Percentiles rank a stretch among this genome's conserved stretches.
These are phyloP conservation scores for Neonectria hederae DNA, from an alignment of 2,329 filamentous ascomycete genomes.

Conservation along the genomic window DNA sequence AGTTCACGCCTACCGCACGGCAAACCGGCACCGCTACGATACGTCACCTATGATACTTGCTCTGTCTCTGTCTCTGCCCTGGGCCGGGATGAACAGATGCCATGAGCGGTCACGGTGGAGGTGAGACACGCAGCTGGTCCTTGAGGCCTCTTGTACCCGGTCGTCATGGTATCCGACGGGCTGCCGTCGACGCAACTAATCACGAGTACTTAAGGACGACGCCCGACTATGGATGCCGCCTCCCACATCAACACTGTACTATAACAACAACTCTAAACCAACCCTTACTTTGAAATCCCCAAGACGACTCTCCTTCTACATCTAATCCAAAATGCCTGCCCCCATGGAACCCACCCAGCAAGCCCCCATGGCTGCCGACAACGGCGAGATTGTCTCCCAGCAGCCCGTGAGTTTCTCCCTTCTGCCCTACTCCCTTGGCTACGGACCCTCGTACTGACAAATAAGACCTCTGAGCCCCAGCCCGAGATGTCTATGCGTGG, in stretches of 20 bases:
- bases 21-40: slow-evolving; percentile 24
- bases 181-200: slow-evolving; percentile 19
- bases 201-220: slow-evolving; percentile 30
- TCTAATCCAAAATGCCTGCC: slow-evolving; percentile 51
- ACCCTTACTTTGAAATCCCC: slow-evolving; percentile 18
- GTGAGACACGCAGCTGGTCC: background rate
- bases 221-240: slow-evolving; percentile 26
- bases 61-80: background rate
- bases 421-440: background rate
- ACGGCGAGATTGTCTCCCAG: slow-evolving; percentile 50
- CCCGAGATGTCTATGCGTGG: slow-evolving; percentile 55
- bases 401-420: slow-evolving; percentile 51
- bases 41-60: slow-evolving; percentile 12
- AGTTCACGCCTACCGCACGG: slow-evolving; percentile 11
- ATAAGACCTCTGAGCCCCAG: slow-evolving; percentile 51
- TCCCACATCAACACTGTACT: slow-evolving; percentile 18
- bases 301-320: slow-evolving; percentile 7
- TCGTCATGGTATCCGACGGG: background rate
- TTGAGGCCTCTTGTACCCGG: slow-evolving; percentile 15
- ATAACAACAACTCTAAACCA: slow-evolving; percentile 26
- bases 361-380: slow-evolving; percentile 53
- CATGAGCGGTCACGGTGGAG: no score
- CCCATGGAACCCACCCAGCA: slow-evolving; percentile 54
- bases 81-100: background rate
- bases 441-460: background rate